Base-by-base conservation (phyloP, 2,329 filamentous ascomycete species). In the Monilinia fructicola region DNA sequence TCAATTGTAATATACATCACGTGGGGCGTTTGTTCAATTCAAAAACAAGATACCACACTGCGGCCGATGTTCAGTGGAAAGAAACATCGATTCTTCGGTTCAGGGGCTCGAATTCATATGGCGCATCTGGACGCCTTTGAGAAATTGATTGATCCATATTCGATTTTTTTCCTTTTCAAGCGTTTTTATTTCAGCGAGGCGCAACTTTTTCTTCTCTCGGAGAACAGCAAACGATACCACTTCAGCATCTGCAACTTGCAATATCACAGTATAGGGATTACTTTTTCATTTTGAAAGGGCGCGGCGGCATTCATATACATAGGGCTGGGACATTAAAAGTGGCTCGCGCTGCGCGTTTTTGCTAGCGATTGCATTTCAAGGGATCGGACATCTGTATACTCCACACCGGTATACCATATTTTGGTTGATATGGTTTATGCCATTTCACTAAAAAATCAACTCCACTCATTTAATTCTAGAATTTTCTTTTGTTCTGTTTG, bases 291-390 rank as follows among this genome's bases (percentile, higher is more conserved):
- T 48, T 35, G 28, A 55, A 68, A 46, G 35, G 60, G 66, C 68
- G 70, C 66, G 73, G 28, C 21, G 44, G 44, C 44, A 38, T 50
- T 70, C 69, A 73, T 70, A 75, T 71, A 71, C 70, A 76, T 66
- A 74, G 71, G 70, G 67, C 70, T 67, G 71, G 72, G 69, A 72
- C 65, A 72, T 60, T 69, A 75, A 75, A 76, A 75, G 74, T 74
- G 71, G 74, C 74, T 75, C 73, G 69, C 74, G 73, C 74, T 74
- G 69, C 74, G 70, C 69, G 69, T 60, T 54, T 65, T 65, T 65
- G 63, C 63, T 46, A 44, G 54, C 63, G 40, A 56, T 56, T 56
- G 44, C 28, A 50, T 38, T 60, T 60, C 12, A 23, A 35, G 21
- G 56, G 44, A 28, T 18, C n/a, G 12, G 44, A n/a, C 26, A 59